Evolutionary conservation across 495 filamentous ascomycete genomes (phyloP).

Genomic region (Talaromyces proteolyticus): DNA sequence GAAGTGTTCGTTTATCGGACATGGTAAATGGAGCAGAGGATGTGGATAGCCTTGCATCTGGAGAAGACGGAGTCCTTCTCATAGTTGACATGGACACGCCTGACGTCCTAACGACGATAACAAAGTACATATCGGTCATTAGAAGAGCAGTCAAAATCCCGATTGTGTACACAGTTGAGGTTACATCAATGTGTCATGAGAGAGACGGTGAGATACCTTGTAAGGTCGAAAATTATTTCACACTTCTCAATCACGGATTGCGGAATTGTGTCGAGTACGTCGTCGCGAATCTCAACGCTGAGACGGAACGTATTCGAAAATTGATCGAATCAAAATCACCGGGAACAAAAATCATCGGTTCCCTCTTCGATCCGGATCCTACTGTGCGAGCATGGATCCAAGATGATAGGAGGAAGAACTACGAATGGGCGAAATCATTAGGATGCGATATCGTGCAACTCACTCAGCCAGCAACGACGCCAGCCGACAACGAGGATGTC

Average conservation of each 20-base stretch:
- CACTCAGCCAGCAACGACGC: conserved; percentile 51
- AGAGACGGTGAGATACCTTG: conserved; percentile 36
- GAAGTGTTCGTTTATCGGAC: conserved; percentile 52
- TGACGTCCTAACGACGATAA: conserved; percentile 33
- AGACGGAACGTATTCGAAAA: conserved; percentile 27
- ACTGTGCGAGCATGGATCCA: conserved; percentile 55
- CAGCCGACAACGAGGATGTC: conserved; percentile 52
- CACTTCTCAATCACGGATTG: conserved; percentile 55
- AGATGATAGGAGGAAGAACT: conserved; percentile 45
- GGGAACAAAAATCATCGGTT: conserved; percentile 65
- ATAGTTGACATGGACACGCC: conserved; percentile 57
- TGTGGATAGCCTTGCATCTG: conserved; percentile 59
- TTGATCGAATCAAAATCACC: conserved; percentile 49
- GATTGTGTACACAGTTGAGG: conserved; percentile 64
- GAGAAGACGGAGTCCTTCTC: conserved; percentile 65
- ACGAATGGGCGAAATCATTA: conserved; percentile 48
- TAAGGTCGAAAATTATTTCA: conserved; percentile 29
- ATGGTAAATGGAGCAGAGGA: conserved; percentile 48
- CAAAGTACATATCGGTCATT: conserved; percentile 37
- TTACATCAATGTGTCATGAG: too few species aligned
- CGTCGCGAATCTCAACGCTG: conserved; percentile 54
- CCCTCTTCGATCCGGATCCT: conserved; percentile 42
- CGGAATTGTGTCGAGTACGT: conserved; percentile 72
- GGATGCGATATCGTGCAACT: conserved; percentile 70
- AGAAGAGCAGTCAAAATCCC: conserved; percentile 56